Evolutionary conservation across 768 basidiomycete genomes (phyloP).

Genomic region (Rhizopogon roseolus): DNA sequence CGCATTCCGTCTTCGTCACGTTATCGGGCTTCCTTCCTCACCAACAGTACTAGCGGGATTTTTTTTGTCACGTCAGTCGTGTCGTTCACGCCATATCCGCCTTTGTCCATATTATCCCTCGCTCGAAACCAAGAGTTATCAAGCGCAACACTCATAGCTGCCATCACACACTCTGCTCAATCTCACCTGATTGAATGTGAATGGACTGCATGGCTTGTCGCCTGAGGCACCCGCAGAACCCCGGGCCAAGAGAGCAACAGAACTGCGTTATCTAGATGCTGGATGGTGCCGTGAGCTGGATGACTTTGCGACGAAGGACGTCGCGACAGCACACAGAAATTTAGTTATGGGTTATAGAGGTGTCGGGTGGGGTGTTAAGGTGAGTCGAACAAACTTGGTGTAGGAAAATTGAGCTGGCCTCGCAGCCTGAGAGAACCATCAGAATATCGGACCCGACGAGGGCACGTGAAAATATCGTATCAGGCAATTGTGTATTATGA

Average conservation of each 20-base stretch:
- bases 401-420: neutral
- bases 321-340: constrained; percentile 49
- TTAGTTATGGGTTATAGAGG: constrained; percentile 51
- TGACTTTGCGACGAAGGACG: constrained; percentile 73
- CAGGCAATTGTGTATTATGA: constrained; percentile 10
- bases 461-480: constrained; percentile 4
- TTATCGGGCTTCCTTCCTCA: too few relatives aligned
- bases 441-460: constrained; percentile 38
- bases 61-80: too few relatives aligned
- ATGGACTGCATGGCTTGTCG: constrained; percentile 66
- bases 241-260: constrained; percentile 28
- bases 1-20: too few relatives aligned
- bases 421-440: constrained; percentile 14
- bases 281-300: constrained; percentile 84
- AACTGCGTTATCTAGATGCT: constrained; percentile 62
- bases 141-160: constrained; percentile 47
- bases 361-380: constrained; percentile 41
- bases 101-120: constrained; percentile 51
- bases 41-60: too few relatives aligned
- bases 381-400: constrained; percentile 17
- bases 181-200: constrained; percentile 64
- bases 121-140: constrained; percentile 57
- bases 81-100: constrained; percentile 34
- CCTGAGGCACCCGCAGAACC: constrained; percentile 40
- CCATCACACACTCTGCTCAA: constrained; percentile 63